These are phyloP conservation scores for Cucurbita argyrosperma DNA, from an alignment of 306 rosid species.

Conservation along the genomic window DNA sequence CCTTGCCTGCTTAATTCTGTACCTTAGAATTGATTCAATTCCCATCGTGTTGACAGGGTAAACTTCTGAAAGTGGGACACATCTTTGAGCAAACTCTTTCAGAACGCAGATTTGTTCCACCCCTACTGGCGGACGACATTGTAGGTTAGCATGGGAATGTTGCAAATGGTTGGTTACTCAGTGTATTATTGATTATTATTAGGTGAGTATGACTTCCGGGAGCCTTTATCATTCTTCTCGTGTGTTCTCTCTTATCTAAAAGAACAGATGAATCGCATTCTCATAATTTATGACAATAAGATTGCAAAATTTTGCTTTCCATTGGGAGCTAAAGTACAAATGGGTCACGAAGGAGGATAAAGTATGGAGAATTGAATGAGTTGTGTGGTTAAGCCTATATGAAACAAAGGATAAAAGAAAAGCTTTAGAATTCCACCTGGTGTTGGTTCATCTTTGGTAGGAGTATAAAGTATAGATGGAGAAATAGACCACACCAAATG, in stretches of 20 bases:
- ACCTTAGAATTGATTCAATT: neutral
- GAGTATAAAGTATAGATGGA: no score
- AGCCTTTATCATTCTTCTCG: neutral
- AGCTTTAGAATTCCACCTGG: no score
- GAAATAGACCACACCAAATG: no score
- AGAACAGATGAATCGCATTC: neutral
- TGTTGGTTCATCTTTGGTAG: no score
- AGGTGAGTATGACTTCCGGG: neutral
- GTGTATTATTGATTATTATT: neutral
- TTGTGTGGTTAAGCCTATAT: neutral
- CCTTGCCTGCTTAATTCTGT: neutral
- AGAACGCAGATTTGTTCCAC: constrained; percentile 66
- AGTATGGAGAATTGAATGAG: no score
- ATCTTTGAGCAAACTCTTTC: constrained; percentile 85
- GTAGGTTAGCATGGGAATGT: neutral
- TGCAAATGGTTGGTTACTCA: neutral
- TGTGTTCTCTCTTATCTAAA: neutral
- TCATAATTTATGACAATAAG: neutral
- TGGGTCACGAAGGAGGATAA: no score
- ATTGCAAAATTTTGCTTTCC: neutral
- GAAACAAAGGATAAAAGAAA: no score
- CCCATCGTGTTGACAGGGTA: constrained; percentile 37
- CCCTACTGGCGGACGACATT: constrained; percentile 34
- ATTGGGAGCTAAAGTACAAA: neutral
- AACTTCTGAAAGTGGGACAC: constrained; percentile 75